Base-by-base conservation (phyloP, 768 basidiomycete genomes). In the Termitomyces sp. region DNA sequence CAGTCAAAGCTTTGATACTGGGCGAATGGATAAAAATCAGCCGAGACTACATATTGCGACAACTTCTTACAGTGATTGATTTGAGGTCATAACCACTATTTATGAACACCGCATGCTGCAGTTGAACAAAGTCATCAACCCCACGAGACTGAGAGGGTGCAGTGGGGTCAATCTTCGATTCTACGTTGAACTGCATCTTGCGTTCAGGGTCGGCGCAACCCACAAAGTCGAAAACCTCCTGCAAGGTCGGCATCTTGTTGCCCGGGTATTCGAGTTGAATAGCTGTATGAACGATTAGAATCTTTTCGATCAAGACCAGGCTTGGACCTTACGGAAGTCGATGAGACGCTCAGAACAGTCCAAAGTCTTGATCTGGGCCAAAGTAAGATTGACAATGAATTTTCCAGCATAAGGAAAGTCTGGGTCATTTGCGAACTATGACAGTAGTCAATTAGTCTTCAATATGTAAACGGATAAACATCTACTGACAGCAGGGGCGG, bases 1-100 rank as follows among this genome's bases (percentile, higher is more conserved):
- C 92, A 93, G 70, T 91, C 88, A 66, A 92, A 91, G 66, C 89
- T 90, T 76, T 94, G 89, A 65, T 84, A 90, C 89, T 91, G 65
- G 7, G 24, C 49, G 57, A 49, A 16, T 35, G 4, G 15, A 38
- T 60, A 3, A 54, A 58, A 8, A 15, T 46, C 32, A 48, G 36
- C 12, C 13, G 7, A 22, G 3, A 3, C 9, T 5, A 42, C 35
- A 40, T 32, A 20, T 22, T 46, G 33, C 32, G 4, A 59, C 33
- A 12, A 67, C 84, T 61, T 65, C 84, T 61, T 65, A 89, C 89
- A 5, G 86, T 89, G 63, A 91, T 90, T 18, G 75, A 73, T 3
- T 82, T 77, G 32, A 78, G 66, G n/a, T 73, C 73, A 70, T 90
- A 91, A n/a, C 81, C 78, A 60, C 87, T 90, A 15, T 73, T 74